Base-by-base conservation (phyloP, 768 basidiomycete genomes). In the Termitomyces bulborhizus region DNA sequence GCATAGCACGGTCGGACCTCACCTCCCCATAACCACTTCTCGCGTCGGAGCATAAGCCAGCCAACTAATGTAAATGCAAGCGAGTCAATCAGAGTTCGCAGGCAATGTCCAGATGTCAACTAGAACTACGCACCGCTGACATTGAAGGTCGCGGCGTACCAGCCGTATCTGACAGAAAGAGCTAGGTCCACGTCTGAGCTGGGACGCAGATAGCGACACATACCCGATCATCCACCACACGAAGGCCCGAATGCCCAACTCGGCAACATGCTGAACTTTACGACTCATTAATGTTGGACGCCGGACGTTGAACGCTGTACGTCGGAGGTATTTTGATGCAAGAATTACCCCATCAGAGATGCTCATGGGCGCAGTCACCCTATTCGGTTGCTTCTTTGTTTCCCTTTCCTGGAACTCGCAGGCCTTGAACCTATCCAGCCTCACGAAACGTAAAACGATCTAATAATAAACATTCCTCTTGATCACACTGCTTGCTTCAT, bases 401-500 rank as follows among this genome's bases (percentile, higher is more conserved):
- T 2, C 21, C 21, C 21, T 21, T 21, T 21, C 21, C 21, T 21
- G 21, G 21, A 21, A 21, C 21, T n/a, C n/a, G n/a, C n/a, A n/a
- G n/a, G n/a, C 50, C 37, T 16, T 60, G 1, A 52, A 46, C 15
- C 56, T 7, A 29, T 55, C 4, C 63, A 16, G 58, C 37, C 18
- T 39, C 66, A 24, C 53, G 64, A 42, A 47, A 53, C 13, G 50
- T 51, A 12, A 60, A 60, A 42, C 57, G 53, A 9, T 21, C 40
- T 52, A 18, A 48, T 52, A 18, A 48, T 43, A 9, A 58, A 55
- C 26, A 40, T 46, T 39, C 48, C 46, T 36, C 59, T 56, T n/a
- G 53, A 56, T 42, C 51, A 55, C n/a, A 51, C 61, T 12, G 71
- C 75, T n/a, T 71, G 71, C 44, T 69, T 67, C 51, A 76, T 80